A percentile compares a stretch with the other conserved stretches of the same genome.
Conservation (phyloP, 768 basidiomycete genomes). For the Candolleomyces eurysporus region DNA sequence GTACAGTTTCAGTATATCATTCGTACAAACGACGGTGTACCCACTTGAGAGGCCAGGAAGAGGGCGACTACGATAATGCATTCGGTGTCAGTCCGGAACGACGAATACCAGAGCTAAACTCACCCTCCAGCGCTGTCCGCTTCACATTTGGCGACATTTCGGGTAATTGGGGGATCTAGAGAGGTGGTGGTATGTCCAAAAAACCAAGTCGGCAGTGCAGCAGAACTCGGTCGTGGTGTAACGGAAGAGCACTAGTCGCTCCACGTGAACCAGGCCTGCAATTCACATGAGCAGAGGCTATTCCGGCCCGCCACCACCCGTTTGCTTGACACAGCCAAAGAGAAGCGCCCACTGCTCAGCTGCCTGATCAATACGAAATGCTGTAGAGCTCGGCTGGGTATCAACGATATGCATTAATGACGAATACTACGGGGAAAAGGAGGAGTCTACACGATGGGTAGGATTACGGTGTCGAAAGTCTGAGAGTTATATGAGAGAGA, state of each 20-base stretch:
- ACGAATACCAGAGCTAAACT: not conserved
- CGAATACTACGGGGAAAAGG: no score
- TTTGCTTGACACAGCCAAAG: no score
- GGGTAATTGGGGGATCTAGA: not conserved
- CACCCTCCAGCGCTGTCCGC: constrained; percentile 8
- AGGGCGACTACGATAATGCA: constrained; percentile 41
- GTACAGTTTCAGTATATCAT: constrained; percentile 20
- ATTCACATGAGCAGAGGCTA: not conserved
- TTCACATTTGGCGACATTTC: constrained; percentile 7
- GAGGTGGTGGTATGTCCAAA: not conserved
- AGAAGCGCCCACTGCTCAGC: no score
- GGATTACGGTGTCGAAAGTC: no score
- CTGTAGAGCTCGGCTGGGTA: no score
- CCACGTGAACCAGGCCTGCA: not conserved
- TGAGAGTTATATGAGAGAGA: no score
- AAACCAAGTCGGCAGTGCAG: not conserved
- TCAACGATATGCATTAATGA: no score
- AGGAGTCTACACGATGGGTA: no score
- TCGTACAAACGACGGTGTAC: constrained; percentile 16
- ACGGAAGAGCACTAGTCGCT: no score
- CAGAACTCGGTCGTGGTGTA: not conserved
- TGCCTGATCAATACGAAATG: no score
- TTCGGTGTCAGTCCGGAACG: constrained; percentile 17
- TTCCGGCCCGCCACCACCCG: not conserved
- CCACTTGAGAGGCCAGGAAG: constrained; percentile 50